A percentile compares a stretch with the other conserved stretches of the same genome.
These are phyloP conservation scores for Lactarius akahatsu DNA, from an alignment of 768 basidiomycete species.

Conservation along the genomic window DNA sequence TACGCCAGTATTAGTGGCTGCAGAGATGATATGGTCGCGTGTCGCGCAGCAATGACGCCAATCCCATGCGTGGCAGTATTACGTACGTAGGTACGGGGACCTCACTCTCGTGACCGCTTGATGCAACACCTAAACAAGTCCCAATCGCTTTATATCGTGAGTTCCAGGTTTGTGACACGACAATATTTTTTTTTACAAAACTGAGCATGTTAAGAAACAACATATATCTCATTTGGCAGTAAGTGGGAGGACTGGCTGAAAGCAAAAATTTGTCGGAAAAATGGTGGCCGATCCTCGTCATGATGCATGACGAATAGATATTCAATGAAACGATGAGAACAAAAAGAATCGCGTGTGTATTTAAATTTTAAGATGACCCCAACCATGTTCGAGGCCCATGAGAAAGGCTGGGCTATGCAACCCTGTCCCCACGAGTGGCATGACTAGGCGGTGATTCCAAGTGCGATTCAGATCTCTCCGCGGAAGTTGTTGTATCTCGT, in stretches of 20 bases:
- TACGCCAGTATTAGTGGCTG: not conserved
- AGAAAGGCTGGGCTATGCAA: too few relatives aligned
- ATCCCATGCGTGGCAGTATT: too few relatives aligned
- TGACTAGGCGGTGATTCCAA: not conserved
- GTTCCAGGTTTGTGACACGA: not conserved
- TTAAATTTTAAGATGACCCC: not conserved
- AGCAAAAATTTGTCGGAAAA: too few relatives aligned
- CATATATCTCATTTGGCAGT: too few relatives aligned
- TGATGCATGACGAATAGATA: too few relatives aligned
- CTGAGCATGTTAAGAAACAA: too few relatives aligned
- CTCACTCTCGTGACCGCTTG: too few relatives aligned
- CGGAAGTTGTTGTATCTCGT: not conserved
- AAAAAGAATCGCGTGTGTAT: not conserved
- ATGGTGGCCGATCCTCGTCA: too few relatives aligned
- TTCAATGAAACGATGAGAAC: not conserved
- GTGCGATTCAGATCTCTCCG: not conserved
- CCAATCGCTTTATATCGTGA: not conserved
- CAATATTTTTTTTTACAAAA: not conserved
- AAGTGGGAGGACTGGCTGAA: not conserved
- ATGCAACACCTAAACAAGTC: too few relatives aligned
- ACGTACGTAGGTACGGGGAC: too few relatives aligned
- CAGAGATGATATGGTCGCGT: not conserved
- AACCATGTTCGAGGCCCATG: not conserved
- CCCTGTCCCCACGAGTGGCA: not conserved
- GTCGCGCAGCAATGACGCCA: not conserved